Evolutionary conservation across 2,329 filamentous ascomycete species (phyloP).

Genomic region (Fusarium annulatum): DNA sequence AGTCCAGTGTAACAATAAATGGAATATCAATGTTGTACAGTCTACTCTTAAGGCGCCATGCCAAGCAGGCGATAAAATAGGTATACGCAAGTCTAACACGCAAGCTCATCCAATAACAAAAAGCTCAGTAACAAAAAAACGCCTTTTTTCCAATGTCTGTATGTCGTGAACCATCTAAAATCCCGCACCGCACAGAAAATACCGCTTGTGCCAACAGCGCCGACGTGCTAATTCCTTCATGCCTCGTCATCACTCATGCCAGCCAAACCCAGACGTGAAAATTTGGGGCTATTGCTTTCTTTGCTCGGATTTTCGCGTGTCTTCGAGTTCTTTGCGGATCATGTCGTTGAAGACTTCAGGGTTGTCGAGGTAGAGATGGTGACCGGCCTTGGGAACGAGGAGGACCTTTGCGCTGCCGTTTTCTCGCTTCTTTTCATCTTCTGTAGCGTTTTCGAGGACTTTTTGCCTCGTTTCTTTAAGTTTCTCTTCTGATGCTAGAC

Average conservation of each 20-base stretch:
- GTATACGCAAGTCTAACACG: conserved; percentile 38
- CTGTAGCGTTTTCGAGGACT: conserved; percentile 69
- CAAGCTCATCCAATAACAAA: not conserved
- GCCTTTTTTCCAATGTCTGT: conserved; percentile 27
- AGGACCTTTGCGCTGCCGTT: conserved; percentile 86
- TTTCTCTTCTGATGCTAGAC: conserved; percentile 81
- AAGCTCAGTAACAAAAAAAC: conserved; percentile 17
- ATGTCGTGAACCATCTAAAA: conserved; percentile 29
- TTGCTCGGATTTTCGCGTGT: conserved; percentile 53
- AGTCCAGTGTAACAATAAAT: not conserved
- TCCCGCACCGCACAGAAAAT: conserved; percentile 18
- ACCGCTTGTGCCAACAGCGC: conserved; percentile 29
- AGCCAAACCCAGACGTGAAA: not conserved
- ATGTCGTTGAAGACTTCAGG: conserved; percentile 67
- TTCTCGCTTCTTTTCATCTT: conserved; percentile 76
- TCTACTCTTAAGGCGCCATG: conserved; percentile 21
- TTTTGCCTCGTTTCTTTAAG: conserved; percentile 74
- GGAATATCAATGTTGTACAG: conserved; percentile 17
- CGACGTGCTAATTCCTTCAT: conserved; percentile 17
- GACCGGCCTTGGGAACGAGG: conserved; percentile 72
- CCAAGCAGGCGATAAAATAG: conserved; percentile 22
- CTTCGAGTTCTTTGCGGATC: conserved; percentile 64
- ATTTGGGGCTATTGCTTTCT: conserved; percentile 36
- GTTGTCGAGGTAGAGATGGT: conserved; percentile 71
- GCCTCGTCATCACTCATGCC: conserved; percentile 1